Evolutionary conservation across 1,139 yeast species (phyloP).

Genomic region (Schwanniomyces etchellsii): DNA sequence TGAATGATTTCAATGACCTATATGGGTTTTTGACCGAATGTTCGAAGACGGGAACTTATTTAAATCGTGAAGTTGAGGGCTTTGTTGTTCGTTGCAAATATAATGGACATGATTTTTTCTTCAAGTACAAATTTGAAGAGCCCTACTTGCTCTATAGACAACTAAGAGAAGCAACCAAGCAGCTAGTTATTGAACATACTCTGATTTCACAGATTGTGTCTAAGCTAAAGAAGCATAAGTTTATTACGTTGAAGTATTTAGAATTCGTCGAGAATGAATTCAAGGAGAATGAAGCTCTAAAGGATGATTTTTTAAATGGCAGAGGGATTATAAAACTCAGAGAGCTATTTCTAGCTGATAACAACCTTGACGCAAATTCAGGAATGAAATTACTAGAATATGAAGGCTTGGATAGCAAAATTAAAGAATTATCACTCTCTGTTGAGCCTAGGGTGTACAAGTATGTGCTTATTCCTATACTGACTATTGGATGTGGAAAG

Average conservation of each 20-base stretch:
- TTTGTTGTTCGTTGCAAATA: constrained; percentile 72
- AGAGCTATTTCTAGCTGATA: constrained; percentile 43
- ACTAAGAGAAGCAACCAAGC: constrained; percentile 81
- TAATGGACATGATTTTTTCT: constrained; percentile 48
- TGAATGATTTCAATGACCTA: constrained; percentile 35
- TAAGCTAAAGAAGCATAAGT: constrained; percentile 42
- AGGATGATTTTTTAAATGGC: constrained; percentile 45
- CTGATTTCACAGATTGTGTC: constrained; percentile 36
- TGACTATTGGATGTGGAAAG: constrained; percentile 95
- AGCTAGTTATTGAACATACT: constrained; percentile 39
- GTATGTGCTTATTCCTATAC: constrained; percentile 72
- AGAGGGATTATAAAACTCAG: constrained; percentile 75
- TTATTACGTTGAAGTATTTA: constrained; percentile 61
- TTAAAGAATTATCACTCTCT: constrained; percentile 7
- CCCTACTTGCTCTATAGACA: constrained; percentile 89
- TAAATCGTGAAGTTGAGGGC: constrained; percentile 79
- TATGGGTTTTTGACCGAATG: constrained; percentile 49
- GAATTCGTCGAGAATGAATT: constrained; percentile 58
- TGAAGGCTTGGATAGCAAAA: constrained; percentile 12
- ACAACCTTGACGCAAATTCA: constrained; percentile 27
- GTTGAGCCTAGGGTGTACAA: constrained; percentile 17
- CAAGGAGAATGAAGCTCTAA: constrained; percentile 36
- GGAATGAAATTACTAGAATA: constrained; percentile 30
- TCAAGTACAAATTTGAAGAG: constrained; percentile 92
- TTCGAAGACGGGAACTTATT: constrained; percentile 65